Percentiles rank a stretch among this genome's conserved stretches.
These are phyloP conservation scores for Colletotrichum nymphaeae DNA, from an alignment of 2,329 filamentous ascomycete genomes.

Conservation along the genomic window DNA sequence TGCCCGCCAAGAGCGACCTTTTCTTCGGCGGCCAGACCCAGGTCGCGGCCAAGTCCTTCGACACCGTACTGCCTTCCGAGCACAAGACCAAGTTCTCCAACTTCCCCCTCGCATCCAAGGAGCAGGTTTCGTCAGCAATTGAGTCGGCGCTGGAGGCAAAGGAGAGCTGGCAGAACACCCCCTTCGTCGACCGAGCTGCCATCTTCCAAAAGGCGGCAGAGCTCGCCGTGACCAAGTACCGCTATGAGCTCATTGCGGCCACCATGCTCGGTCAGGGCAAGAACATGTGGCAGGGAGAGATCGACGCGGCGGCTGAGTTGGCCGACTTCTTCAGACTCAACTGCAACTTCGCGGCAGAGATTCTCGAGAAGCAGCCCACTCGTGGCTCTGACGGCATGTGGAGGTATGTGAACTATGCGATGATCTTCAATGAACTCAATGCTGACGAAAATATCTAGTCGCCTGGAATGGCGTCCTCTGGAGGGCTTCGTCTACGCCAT, in stretches of 20 bases:
- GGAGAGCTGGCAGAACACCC: conserved; percentile 83
- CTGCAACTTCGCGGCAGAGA: conserved; percentile 90
- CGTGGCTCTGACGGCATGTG: conserved; percentile 88
- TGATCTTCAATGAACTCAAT: neutral
- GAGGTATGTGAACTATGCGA: conserved; percentile 55
- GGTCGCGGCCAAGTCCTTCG: conserved; percentile 39
- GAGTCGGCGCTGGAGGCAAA: conserved; percentile 88
- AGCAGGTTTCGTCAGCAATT: conserved; percentile 69
- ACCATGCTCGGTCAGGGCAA: conserved; percentile 98
- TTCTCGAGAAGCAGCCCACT: conserved; percentile 87
- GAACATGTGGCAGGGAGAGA: conserved; percentile 99
- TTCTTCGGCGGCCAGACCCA: conserved; percentile 46
- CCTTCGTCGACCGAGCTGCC: conserved; percentile 90
- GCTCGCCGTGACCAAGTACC: conserved; percentile 88
- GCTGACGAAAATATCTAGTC: conserved; percentile 52
- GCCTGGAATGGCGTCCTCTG: conserved; percentile 87
- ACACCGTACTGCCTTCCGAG: conserved; percentile 49
- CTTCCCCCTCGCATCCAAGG: conserved; percentile 45
- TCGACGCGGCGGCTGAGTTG: conserved; percentile 92
- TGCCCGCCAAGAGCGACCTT: conserved; percentile 46
- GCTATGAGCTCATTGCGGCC: conserved; percentile 95
- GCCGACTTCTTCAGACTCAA: conserved; percentile 95
- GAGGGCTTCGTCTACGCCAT: conserved; percentile 97
- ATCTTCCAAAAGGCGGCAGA: conserved; percentile 97
- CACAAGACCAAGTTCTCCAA: conserved; percentile 48